phyloP scores from a whole-genome alignment of 306 rosid species.

The Pyrus betulifolia region DNA sequence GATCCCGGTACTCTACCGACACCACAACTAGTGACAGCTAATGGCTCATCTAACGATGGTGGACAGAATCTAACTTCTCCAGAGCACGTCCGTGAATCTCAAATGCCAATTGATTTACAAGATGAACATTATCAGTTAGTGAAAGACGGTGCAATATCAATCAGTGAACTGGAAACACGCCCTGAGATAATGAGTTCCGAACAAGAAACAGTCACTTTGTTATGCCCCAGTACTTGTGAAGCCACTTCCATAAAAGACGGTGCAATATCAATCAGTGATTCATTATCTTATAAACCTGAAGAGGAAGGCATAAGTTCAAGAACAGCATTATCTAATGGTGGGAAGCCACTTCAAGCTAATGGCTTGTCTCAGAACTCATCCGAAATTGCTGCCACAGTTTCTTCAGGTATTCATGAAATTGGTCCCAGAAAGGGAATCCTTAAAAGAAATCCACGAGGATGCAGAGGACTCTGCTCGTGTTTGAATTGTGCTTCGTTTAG shows the following conservation, averaged over 20 bases:
- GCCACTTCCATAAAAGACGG: conserved; percentile 19
- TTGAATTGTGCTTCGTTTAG: conserved; percentile 77
- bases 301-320: conserved; percentile 12
- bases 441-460: conserved; percentile 76
- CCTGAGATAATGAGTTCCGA: conserved; percentile 8
- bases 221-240: conserved; percentile 4
- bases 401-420: conserved; percentile 4
- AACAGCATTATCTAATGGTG: conserved; percentile 8
- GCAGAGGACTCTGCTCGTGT: conserved; percentile 84
- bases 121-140: conserved; percentile 9
- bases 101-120: conserved; percentile 10
- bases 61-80: conserved; percentile 15
- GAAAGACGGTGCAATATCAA: too few species aligned
- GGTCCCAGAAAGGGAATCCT: conserved; percentile 40
- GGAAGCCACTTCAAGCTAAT: conserved; percentile 20
- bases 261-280: conserved; percentile 6
- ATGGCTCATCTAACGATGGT: conserved; percentile 14
- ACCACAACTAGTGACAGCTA: not conserved
- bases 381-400: conserved; percentile 6
- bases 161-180: conserved; percentile 17
- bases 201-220: conserved; percentile 8
- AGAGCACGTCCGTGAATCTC: conserved; percentile 4
- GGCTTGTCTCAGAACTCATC: conserved; percentile 20
- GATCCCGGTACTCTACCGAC: conserved; percentile 15
- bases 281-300: conserved; percentile 12